Evolutionary conservation across 2,329 filamentous ascomycete genomes (phyloP).

Genomic region (Sordariomycetes sp.): DNA sequence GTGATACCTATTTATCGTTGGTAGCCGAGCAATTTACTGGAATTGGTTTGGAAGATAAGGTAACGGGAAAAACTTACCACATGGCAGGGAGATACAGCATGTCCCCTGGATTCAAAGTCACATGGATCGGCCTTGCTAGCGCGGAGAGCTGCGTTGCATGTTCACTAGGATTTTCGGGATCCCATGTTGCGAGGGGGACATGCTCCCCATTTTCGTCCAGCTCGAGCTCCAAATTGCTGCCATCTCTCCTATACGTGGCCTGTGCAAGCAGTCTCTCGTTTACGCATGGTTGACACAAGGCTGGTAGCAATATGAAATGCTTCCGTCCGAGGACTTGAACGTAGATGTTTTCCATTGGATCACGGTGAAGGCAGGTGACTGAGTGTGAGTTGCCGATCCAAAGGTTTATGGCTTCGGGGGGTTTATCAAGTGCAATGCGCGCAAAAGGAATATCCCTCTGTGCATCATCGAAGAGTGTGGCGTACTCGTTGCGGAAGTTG

Average conservation of each 20-base stretch:
- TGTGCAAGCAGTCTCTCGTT: constrained; percentile 49
- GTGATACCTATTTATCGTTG: constrained; percentile 56
- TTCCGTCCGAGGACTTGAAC: constrained; percentile 66
- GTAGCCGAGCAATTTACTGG: not conserved
- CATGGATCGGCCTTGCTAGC: constrained; percentile 50
- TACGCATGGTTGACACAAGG: constrained; percentile 59
- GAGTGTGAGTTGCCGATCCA: constrained; percentile 71
- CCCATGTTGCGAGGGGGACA: constrained; percentile 66
- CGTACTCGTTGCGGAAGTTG: constrained; percentile 68
- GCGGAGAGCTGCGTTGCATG: constrained; percentile 49
- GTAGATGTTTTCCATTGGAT: constrained; percentile 82
- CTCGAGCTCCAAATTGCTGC: constrained; percentile 16
- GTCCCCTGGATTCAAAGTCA: constrained; percentile 63
- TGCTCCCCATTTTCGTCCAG: constrained; percentile 21
- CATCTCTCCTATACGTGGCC: constrained; percentile 46
- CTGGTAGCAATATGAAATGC: constrained; percentile 67
- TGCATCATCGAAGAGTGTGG: constrained; percentile 51
- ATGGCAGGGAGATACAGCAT: constrained; percentile 76
- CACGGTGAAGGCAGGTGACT: constrained; percentile 66
- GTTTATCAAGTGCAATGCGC: constrained; percentile 55
- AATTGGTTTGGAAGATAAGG: not conserved
- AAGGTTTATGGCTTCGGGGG: constrained; percentile 70
- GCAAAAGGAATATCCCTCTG: constrained; percentile 61
- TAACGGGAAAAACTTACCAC: constrained; percentile 45
- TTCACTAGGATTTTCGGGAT: constrained; percentile 50